Percentiles rank a stretch among this genome's conserved stretches.
These are phyloP conservation scores for Mucor velutinosus DNA, from an alignment of 371 early-diverging fungal genomes.

Conservation along the genomic window DNA sequence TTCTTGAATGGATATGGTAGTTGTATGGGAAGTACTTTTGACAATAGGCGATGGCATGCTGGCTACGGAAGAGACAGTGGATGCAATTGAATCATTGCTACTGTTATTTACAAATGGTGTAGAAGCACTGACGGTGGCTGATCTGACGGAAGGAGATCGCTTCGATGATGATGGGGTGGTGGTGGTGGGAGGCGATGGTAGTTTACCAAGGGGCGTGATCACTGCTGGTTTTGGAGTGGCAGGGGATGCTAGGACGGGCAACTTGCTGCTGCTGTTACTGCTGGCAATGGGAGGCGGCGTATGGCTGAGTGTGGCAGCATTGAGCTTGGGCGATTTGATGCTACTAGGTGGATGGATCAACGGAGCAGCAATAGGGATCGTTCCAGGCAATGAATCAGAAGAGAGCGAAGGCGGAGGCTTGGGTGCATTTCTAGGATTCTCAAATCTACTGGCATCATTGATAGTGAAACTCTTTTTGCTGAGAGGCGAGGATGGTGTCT, in stretches of 20 bases:
- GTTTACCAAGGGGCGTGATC: conserved; percentile 11
- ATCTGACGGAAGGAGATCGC: not conserved
- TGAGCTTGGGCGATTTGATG: not conserved
- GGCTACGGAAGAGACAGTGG: conserved; percentile 12
- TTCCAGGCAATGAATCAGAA: not conserved
- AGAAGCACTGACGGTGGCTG: not conserved
- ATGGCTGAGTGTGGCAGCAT: not conserved
- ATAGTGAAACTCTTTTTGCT: conserved; percentile 15
- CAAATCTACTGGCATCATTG: conserved; percentile 24
- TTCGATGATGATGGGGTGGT: not conserved
- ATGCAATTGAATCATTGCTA: conserved; percentile 14
- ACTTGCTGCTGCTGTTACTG: not conserved
- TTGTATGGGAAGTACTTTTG: not conserved
- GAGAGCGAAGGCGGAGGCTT: conserved; percentile 27
- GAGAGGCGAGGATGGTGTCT: conserved; percentile 26
- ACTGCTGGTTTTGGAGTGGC: not conserved
- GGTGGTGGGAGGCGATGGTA: not conserved
- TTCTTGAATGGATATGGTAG: conserved; percentile 7
- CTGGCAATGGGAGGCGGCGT: not conserved
- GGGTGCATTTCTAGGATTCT: conserved; percentile 39
- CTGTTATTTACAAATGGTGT: not conserved
- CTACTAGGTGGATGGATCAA: not conserved
- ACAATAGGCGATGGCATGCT: conserved; percentile 11
- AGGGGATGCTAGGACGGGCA: not conserved
- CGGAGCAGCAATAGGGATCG: not conserved